Base-by-base conservation (phyloP, 192 early-diverging fungal species). In the Chytriomyces sp. region DNA sequence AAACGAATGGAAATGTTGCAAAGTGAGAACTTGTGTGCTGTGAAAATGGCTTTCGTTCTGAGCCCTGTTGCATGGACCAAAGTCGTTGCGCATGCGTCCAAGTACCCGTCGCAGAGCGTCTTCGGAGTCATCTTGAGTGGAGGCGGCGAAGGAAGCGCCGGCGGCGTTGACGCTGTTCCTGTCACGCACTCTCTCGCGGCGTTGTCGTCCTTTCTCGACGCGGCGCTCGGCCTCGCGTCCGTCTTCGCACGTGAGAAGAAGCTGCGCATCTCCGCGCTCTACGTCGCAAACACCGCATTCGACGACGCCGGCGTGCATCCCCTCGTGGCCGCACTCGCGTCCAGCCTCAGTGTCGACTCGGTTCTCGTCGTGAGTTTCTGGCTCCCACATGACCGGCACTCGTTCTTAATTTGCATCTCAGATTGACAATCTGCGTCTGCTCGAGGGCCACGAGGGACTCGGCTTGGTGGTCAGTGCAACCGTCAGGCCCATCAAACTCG, bases 181-280 rank as follows among this genome's bases (percentile, higher is more conserved):
- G 82, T 94, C 19, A 86, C 92, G 61, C 95, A 97, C 83, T 87
- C 90, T 66, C 91, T 91, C 86, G 83, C 84, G 34, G 86, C 87
- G 17, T 80, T 94, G 69, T 85, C 93, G 0, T 91, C 93, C 54
- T 91, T 93, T 88, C 82, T 92, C 10, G 92, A 95, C 76, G 84
- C 92, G 5, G 93, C 94, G 32, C 77, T 95, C 65, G 89, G 93
- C 59, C 92, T 93, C 84, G 91, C 90, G 53, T 19, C 7, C 19
- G 8, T 70, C 34, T 39, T 59, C 31, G 54, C 68, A 31, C 28
- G 36, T 12, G 26, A n/a, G 19, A 39, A 22, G 8, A 22, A 70
- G 34, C 25, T 25, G 10, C 54, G 68, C 12, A 70, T 70, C 41
- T 28, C 59, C 28, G 68, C 56, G 31, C 4, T 38, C 3, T 70